Conservation (phyloP, 495 filamentous ascomycete genomes). For the Xylona heveae region DNA sequence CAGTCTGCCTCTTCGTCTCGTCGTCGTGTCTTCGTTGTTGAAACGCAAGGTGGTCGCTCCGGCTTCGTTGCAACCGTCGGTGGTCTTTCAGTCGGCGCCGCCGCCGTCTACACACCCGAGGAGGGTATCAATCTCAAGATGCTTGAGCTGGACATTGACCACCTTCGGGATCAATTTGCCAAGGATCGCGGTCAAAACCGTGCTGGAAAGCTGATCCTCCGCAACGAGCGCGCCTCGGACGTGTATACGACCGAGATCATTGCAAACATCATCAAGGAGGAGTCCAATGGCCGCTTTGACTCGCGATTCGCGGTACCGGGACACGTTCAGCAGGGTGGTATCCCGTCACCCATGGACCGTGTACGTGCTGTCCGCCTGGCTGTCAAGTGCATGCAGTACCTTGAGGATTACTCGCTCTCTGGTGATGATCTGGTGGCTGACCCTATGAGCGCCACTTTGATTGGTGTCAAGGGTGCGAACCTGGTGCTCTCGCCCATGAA, state of each 20-base stretch:
- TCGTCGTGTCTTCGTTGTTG: slow-evolving; percentile 87
- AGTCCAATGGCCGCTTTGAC: slow-evolving; percentile 82
- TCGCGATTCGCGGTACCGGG: slow-evolving; percentile 84
- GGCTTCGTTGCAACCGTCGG: slow-evolving; percentile 88
- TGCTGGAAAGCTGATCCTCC: slow-evolving; percentile 81
- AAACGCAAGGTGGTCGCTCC: slow-evolving; percentile 87
- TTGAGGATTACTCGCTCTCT: slow-evolving; percentile 54
- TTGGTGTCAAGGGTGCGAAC: slow-evolving; percentile 77
- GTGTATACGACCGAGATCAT: slow-evolving; percentile 87
- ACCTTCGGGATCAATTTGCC: slow-evolving; percentile 67
- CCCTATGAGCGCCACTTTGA: slow-evolving; percentile 51
- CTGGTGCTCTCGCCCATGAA: slow-evolving; percentile 72
- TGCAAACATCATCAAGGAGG: slow-evolving; percentile 85
- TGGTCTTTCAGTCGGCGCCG: slow-evolving; percentile 70
- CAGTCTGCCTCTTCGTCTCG: slow-evolving; percentile 88
- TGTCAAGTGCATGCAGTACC: slow-evolving; percentile 73
- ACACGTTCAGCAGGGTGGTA: slow-evolving; percentile 91
- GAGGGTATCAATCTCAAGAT: slow-evolving; percentile 88
- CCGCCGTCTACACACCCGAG: slow-evolving; percentile 95
- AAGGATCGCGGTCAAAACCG: slow-evolving; percentile 76
- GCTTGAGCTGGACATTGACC: slow-evolving; percentile 77
- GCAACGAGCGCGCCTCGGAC: slow-evolving; percentile 78
- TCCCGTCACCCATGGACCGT: slow-evolving; percentile 81
- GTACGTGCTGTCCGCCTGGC: slow-evolving; percentile 80
- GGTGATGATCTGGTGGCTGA: slow-evolving; percentile 49